Evolutionary conservation across 2,329 filamentous ascomycete species (phyloP).

Genomic region (Zymoseptoria brevis): DNA sequence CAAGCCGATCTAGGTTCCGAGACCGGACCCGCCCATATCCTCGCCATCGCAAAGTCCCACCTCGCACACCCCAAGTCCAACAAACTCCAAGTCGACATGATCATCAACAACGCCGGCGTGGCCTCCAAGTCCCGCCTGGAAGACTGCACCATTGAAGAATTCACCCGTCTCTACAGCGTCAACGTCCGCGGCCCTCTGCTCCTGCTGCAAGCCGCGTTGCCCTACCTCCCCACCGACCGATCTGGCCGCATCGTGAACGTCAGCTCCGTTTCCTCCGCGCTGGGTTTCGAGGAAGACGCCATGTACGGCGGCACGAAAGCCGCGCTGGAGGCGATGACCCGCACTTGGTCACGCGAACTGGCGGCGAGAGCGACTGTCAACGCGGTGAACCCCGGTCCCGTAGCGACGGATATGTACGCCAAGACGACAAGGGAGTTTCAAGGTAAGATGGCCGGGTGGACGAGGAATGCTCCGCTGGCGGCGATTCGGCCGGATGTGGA

Average conservation of each 20-base stretch:
- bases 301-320: conserved; percentile 61
- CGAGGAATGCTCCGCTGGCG: conserved; percentile 57
- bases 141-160: conserved; percentile 57
- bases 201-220: conserved; percentile 63
- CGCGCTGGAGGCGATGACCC: conserved; percentile 60
- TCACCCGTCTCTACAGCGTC: conserved; percentile 64
- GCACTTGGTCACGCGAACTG: conserved; percentile 58
- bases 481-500: conserved; percentile 55
- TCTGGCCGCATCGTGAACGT: conserved; percentile 58
- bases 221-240: conserved; percentile 61
- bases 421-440: conserved; percentile 51
- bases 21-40: conserved; percentile 51
- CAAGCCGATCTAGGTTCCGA: conserved; percentile 64
- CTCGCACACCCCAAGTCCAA: conserved; percentile 48
- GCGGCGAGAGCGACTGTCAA: conserved; percentile 57
- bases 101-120: conserved; percentile 79
- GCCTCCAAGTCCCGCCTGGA: conserved; percentile 56
- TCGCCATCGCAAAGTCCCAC: conserved; percentile 51
- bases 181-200: conserved; percentile 78
- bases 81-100: conserved; percentile 66
- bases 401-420: conserved; percentile 57
- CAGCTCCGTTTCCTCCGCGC: conserved; percentile 49
- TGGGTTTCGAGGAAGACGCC: conserved; percentile 52
- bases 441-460: conserved; percentile 51
- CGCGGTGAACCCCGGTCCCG: conserved; percentile 58